A percentile compares a stretch with the other conserved stretches of the same genome.
Conservation (phyloP, 1,284 basidiomycete species). For the Ceraceosorus guamensis region DNA sequence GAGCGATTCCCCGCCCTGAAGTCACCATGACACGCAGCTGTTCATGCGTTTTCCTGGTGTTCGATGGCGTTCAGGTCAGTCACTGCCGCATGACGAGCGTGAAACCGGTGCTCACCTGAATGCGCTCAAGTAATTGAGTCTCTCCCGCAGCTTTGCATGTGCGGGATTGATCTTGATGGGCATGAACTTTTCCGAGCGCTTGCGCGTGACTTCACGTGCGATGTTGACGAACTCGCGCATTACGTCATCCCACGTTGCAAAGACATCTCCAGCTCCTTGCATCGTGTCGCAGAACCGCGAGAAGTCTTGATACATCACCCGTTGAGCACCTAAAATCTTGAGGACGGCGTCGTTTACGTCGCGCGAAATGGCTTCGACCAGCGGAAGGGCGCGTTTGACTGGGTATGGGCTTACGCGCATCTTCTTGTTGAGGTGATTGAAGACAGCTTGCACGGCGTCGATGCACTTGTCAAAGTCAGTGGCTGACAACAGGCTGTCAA, state of each 20-base stretch:
- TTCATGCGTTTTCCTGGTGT: constrained; percentile 73
- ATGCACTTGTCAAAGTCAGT: constrained; percentile 92
- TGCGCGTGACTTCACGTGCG: constrained; percentile 86
- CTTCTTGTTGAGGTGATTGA: constrained; percentile 90
- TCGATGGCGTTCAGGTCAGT: no score
- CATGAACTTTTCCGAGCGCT: constrained; percentile 86
- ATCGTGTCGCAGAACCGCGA: constrained; percentile 83
- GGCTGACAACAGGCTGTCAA: constrained; percentile 90
- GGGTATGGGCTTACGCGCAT: constrained; percentile 75
- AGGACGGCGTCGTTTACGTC: constrained; percentile 94
- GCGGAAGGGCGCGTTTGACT: constrained; percentile 83
- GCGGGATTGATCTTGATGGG: constrained; percentile 91
- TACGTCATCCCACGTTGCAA: constrained; percentile 89
- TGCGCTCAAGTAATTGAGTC: constrained; percentile 75
- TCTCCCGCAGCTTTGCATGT: constrained; percentile 83
- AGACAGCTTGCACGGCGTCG: constrained; percentile 78
- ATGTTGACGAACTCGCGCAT: constrained; percentile 98
- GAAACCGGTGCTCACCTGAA: constrained; percentile 54
- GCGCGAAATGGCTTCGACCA: constrained; percentile 93
- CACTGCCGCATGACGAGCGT: no score
- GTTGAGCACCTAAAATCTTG: constrained; percentile 78
- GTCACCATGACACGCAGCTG: constrained; percentile 95
- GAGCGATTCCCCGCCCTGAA: constrained; percentile 65
- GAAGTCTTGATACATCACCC: constrained; percentile 88
- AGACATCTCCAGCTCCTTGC: constrained; percentile 69